Evolutionary conservation across 345 rosid species (phyloP).

Genomic region (Citropsis articulata): DNA sequence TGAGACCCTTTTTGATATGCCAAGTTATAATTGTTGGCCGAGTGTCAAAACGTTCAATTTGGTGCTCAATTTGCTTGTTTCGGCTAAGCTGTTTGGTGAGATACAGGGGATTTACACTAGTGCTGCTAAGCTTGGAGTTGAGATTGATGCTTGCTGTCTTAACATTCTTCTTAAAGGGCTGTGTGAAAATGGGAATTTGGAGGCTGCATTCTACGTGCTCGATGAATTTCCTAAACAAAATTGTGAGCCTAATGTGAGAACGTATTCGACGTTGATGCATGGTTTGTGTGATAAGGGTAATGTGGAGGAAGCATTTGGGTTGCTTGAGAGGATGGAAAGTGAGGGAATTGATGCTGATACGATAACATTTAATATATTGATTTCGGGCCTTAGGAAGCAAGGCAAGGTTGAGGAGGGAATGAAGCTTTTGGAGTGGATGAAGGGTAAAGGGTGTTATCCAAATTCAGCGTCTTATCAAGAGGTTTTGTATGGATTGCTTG

Average conservation of each 20-base stretch:
- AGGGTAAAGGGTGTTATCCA: slow-evolving; percentile 63
- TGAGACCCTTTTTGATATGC: slow-evolving; percentile 64
- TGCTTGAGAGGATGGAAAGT: slow-evolving; percentile 73
- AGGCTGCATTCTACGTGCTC: slow-evolving; percentile 70
- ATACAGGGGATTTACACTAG: slow-evolving; percentile 52
- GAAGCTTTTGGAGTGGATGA: slow-evolving; percentile 59
- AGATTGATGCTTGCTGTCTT: slow-evolving; percentile 79
- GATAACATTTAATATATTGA: slow-evolving; percentile 74
- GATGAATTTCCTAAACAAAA: slow-evolving; percentile 91
- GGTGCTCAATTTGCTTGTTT: slow-evolving; percentile 65
- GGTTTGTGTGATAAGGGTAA: slow-evolving; percentile 58
- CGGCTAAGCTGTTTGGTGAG: slow-evolving; percentile 58
- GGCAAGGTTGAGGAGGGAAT: slow-evolving; percentile 69
- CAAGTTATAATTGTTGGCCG: slow-evolving; percentile 72
- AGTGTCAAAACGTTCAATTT: slow-evolving; percentile 65
- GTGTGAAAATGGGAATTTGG: slow-evolving; percentile 62
- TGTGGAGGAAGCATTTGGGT: slow-evolving; percentile 52
- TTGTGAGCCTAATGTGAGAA: slow-evolving; percentile 65
- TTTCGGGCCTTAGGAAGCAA: slow-evolving; percentile 77
- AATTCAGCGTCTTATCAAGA: slow-evolving; percentile 72
- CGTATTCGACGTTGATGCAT: slow-evolving; percentile 71
- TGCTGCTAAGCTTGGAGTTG: slow-evolving; percentile 68
- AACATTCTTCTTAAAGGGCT: slow-evolving; percentile 79
- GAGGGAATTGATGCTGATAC: slow-evolving; percentile 68
- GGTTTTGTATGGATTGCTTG: slow-evolving; percentile 77